phyloP scores from a whole-genome alignment of 495 filamentous ascomycete species.

The Melanomma pulvis-pyrius region DNA sequence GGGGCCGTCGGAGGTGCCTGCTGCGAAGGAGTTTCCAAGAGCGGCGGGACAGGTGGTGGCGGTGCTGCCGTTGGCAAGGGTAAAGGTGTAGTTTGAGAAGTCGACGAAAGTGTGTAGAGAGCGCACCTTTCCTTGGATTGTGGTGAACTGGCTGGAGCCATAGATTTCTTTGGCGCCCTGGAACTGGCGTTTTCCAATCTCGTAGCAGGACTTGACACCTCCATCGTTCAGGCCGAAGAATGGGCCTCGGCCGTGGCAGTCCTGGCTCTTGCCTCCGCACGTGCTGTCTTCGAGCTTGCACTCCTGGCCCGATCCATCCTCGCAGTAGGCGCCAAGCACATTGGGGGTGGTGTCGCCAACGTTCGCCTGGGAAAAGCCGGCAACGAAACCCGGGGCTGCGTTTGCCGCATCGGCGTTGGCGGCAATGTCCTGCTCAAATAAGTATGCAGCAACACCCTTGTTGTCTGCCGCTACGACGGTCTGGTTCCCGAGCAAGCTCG shows the following conservation, averaged over 20 bases:
- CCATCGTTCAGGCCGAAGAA: conserved; percentile 62
- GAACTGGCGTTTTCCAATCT: conserved; percentile 49
- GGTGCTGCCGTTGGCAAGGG: conserved; percentile 71
- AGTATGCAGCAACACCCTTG: conserved; percentile 87
- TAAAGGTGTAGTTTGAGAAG: conserved; percentile 73
- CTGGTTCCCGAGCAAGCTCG: conserved; percentile 89
- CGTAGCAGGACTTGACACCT: conserved; percentile 48
- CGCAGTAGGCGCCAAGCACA: conserved; percentile 65
- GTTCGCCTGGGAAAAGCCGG: conserved; percentile 92
- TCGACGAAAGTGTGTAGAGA: conserved; percentile 48
- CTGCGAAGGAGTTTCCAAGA: conserved; percentile 90
- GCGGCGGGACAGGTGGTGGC: conserved; percentile 86
- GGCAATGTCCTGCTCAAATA: conserved; percentile 76
- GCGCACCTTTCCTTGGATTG: conserved; percentile 43
- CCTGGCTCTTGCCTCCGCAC: conserved; percentile 72
- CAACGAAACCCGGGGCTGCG: conserved; percentile 70
- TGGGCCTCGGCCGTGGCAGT: conserved; percentile 85
- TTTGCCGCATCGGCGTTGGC: conserved; percentile 48
- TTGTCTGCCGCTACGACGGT: conserved; percentile 92
- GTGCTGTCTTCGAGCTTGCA: conserved; percentile 53
- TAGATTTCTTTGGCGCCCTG: conserved; percentile 41
- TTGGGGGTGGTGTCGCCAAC: conserved; percentile 94
- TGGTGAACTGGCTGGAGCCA: conserved; percentile 31
- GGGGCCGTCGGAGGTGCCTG: conserved; percentile 90
- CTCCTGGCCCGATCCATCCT: conserved; percentile 42